phyloP scores from a whole-genome alignment of 2,329 filamentous ascomycete genomes.

The Xylaria sp. region DNA sequence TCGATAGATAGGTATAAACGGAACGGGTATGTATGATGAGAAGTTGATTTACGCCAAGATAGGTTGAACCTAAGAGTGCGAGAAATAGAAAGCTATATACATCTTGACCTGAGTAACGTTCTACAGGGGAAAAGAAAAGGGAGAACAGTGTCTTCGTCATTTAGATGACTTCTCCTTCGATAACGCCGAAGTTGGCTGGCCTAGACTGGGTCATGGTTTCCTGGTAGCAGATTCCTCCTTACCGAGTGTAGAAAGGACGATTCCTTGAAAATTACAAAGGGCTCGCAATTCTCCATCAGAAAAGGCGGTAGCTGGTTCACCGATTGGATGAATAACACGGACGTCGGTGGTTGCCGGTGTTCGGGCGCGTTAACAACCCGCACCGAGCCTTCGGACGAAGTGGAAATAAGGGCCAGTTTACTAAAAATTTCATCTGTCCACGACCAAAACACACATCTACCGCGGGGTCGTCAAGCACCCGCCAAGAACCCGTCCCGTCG shows the following conservation, averaged over 20 bases:
- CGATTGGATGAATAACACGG: slow-evolving; percentile 1
- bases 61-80: not conserved
- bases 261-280: not conserved
- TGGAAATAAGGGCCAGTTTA: not conserved
- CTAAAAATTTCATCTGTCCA: not conserved
- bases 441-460: not conserved
- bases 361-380: slow-evolving; percentile 36
- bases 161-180: not conserved
- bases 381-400: not conserved
- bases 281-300: not conserved
- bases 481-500: slow-evolving; percentile 9
- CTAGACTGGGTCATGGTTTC: not conserved
- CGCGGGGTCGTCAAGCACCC: slow-evolving; percentile 2
- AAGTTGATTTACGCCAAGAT: not conserved
- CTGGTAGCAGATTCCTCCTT: not conserved
- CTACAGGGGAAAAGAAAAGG: not conserved
- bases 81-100: slow-evolving; percentile 7
- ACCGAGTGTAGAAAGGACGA: not conserved
- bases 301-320: not conserved
- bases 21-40: not conserved
- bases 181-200: not conserved
- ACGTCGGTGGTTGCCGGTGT: slow-evolving; percentile 1
- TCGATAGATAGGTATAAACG: too few species aligned
- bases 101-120: not conserved
- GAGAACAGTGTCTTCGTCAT: not conserved